Conservation (phyloP, 805 yeast genomes). For the Candida maltosa region DNA sequence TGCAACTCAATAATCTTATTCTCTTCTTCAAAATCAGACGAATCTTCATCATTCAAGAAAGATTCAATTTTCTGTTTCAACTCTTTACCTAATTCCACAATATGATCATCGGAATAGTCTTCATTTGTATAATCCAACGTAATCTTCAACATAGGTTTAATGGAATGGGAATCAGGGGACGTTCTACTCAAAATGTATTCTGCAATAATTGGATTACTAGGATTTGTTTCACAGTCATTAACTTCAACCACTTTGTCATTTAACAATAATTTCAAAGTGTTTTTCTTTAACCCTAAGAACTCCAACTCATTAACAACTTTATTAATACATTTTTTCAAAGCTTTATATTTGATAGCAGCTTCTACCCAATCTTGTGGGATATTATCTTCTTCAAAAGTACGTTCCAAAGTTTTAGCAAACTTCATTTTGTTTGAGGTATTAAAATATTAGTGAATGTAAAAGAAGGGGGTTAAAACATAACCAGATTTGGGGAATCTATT, state of each 20-base stretch:
- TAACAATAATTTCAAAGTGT: slow-evolving; percentile 36
- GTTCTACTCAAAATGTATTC: slow-evolving; percentile 37
- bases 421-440: too few species aligned
- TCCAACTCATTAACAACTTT: slow-evolving; percentile 63
- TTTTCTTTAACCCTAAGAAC: slow-evolving; percentile 52
- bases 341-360: slow-evolving; percentile 70
- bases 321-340: slow-evolving; percentile 63
- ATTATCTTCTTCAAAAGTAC: slow-evolving; percentile 55
- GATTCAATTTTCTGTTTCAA: slow-evolving; percentile 24
- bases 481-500: too few species aligned
- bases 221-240: slow-evolving; percentile 27
- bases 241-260: slow-evolving; percentile 27
- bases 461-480: too few species aligned
- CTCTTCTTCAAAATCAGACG: slow-evolving; percentile 10
- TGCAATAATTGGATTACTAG: slow-evolving; percentile 39
- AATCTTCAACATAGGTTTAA: slow-evolving; percentile 38
- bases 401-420: slow-evolving; percentile 70
- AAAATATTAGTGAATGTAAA: too few species aligned
- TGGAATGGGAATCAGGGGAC: slow-evolving; percentile 13
- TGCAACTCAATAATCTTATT: slow-evolving; percentile 24
- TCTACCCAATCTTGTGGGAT: slow-evolving; percentile 68
- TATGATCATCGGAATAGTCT: slow-evolving; percentile 29
- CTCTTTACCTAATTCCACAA: slow-evolving; percentile 25
- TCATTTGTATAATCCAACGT: slow-evolving; percentile 28
- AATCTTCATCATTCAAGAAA: slow-evolving; percentile 21